A percentile compares a stretch with the other conserved stretches of the same genome.
Conservation (phyloP, 164 flowering plant genomes). For the Euptelea pleiosperma region DNA sequence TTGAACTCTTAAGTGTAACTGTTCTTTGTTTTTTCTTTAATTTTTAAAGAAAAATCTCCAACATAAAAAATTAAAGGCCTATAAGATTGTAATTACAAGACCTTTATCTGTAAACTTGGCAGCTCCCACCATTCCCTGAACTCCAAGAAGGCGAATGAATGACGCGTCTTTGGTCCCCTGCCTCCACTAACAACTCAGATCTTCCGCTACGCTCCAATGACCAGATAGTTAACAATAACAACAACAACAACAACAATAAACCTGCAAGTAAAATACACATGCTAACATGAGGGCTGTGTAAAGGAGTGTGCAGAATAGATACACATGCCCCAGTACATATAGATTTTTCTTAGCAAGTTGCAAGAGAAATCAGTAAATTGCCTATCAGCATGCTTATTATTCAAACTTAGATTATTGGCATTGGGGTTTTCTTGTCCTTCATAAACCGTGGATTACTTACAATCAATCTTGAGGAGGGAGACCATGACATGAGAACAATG, state of each 20-base stretch:
- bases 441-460: too few species aligned
- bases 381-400: too few species aligned
- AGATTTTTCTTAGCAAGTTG: not conserved
- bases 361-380: not conserved
- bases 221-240: not conserved
- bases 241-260: not conserved
- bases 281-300: not conserved
- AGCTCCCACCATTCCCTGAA: conserved; percentile 91
- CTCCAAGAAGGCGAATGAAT: conserved; percentile 53
- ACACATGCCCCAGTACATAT: not conserved
- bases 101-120: conserved; percentile 72
- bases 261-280: not conserved
- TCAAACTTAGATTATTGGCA: too few species aligned
- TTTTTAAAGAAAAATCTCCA: too few species aligned
- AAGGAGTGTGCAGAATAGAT: not conserved
- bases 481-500: too few species aligned
- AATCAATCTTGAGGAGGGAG: too few species aligned
- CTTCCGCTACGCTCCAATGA: conserved; percentile 86
- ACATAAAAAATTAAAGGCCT: conserved; percentile 4
- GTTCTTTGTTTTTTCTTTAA: too few species aligned
- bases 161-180: conserved; percentile 93
- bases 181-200: conserved; percentile 86
- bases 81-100: conserved; percentile 62
- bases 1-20: too few species aligned
- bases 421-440: too few species aligned